A percentile compares a stretch with the other conserved stretches of the same genome.
phyloP scores from a whole-genome alignment of 148 eudicot genomes.

The Heliamphora exappendiculata region DNA sequence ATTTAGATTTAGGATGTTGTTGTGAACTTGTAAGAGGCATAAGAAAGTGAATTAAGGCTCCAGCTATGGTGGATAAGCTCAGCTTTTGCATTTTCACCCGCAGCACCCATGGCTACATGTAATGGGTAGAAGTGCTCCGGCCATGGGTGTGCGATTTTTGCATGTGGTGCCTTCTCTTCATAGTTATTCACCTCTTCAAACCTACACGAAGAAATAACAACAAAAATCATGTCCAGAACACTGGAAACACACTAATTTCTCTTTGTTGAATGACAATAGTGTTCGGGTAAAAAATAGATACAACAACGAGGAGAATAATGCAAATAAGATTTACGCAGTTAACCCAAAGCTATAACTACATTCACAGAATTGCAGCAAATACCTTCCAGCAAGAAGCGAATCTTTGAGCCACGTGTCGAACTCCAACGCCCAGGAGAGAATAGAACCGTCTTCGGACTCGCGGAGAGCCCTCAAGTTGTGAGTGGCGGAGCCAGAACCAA shows the following conservation, averaged over 20 bases:
- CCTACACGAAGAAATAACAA: conserved; percentile 19
- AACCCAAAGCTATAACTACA: too few relatives aligned
- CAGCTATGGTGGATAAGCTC: conserved; percentile 79
- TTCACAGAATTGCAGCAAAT: too few relatives aligned
- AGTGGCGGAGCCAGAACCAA: conserved; percentile 79
- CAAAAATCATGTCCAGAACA: conserved; percentile 4
- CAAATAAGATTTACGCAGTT: too few relatives aligned
- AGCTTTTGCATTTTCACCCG: conserved; percentile 52
- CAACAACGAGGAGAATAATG: too few relatives aligned
- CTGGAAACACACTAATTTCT: too few relatives aligned
- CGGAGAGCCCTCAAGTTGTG: conserved; percentile 53
- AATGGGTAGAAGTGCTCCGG: conserved; percentile 83
- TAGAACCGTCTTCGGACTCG: conserved; percentile 7
- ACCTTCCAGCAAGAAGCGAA: conserved; percentile 60
- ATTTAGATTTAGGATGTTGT: background rate
- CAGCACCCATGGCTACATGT: conserved; percentile 84
- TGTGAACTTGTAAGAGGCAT: conserved; percentile 71
- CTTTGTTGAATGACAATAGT: too few relatives aligned
- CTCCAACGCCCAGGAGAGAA: conserved; percentile 58
- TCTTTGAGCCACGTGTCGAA: conserved; percentile 80
- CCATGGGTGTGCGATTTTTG: conserved; percentile 61
- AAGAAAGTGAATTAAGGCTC: conserved; percentile 51
- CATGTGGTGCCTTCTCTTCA: conserved; percentile 62
- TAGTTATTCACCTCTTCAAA: conserved; percentile 60
- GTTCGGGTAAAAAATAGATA: too few relatives aligned